These are phyloP conservation scores for Picochlorum sp. DNA, from an alignment of 139 green algal species.

Conservation along the genomic window DNA sequence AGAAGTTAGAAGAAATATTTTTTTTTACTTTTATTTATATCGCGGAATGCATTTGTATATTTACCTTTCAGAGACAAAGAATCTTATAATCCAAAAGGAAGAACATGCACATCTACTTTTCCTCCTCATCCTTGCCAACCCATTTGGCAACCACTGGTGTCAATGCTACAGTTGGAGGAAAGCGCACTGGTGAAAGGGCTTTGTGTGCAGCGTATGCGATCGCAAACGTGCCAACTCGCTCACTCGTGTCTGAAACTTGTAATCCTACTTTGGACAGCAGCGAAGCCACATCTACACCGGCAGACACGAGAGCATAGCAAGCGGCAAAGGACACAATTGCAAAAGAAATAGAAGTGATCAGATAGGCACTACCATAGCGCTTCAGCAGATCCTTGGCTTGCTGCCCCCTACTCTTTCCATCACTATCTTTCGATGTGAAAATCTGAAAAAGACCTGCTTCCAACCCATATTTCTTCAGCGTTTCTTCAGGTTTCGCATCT, in stretches of 20 bases:
- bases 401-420: conserved; percentile 17
- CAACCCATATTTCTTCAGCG: conserved; percentile 80
- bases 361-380: conserved; percentile 89
- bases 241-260: conserved; percentile 64
- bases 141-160: conserved; percentile 88
- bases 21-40: no score
- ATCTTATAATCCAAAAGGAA: background rate
- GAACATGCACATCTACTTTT: background rate
- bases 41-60: no score
- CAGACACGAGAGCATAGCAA: conserved; percentile 79
- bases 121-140: conserved; percentile 43
- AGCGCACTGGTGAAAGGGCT: conserved; percentile 91
- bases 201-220: conserved; percentile 99
- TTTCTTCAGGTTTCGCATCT: conserved; percentile 22
- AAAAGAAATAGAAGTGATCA: conserved; percentile 93
- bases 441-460: conserved; percentile 83
- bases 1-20: no score
- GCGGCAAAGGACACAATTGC: conserved; percentile 84
- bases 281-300: conserved; percentile 76
- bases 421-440: conserved; percentile 42
- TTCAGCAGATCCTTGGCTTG: conserved; percentile 81
- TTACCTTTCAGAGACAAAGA: background rate
- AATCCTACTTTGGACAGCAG: conserved; percentile 64
- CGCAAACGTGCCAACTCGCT: conserved; percentile 85
- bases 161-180: conserved; percentile 96